phyloP scores from a whole-genome alignment of 2,329 filamentous ascomycete species.

The Berkeleyomyces basicola region DNA sequence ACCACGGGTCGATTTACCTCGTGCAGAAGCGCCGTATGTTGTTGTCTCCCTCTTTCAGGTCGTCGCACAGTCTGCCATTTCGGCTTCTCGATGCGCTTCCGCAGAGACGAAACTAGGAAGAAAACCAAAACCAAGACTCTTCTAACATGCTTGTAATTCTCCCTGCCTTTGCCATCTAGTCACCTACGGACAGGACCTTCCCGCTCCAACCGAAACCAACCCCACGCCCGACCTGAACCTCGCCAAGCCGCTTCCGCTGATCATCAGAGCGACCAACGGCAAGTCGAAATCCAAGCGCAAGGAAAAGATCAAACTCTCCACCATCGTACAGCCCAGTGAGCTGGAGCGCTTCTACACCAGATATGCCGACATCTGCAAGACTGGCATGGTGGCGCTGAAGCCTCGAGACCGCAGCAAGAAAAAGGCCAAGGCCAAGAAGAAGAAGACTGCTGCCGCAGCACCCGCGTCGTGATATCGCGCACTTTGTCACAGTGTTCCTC shows the following conservation, averaged over 20 bases:
- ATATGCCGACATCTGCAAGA: constrained; percentile 85
- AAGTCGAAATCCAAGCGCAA: constrained; percentile 42
- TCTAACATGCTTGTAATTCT: neutral
- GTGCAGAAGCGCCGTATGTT: constrained; percentile 57
- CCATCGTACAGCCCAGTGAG: constrained; percentile 58
- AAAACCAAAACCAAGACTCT: too few relatives aligned
- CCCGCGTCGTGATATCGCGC: neutral
- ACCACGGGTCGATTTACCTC: constrained; percentile 58
- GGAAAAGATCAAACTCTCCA: constrained; percentile 60
- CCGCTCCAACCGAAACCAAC: constrained; percentile 28
- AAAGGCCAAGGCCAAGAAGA: constrained; percentile 62
- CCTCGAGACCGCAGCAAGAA: constrained; percentile 82
- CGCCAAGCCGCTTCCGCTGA: constrained; percentile 46
- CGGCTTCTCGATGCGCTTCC: too few relatives aligned
- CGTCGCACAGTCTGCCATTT: neutral
- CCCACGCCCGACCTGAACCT: constrained; percentile 44
- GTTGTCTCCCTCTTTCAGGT: neutral
- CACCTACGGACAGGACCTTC: constrained; percentile 27
- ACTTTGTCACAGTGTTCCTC: neutral
- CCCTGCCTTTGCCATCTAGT: constrained; percentile 20
- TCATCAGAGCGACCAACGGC: constrained; percentile 75
- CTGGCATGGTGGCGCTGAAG: constrained; percentile 76
- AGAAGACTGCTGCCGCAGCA: constrained; percentile 29
- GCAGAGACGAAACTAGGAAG: too few relatives aligned
- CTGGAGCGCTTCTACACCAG: constrained; percentile 65